Conservation (phyloP, 495 filamentous ascomycete species). For the Xylaria flabelliformis region DNA sequence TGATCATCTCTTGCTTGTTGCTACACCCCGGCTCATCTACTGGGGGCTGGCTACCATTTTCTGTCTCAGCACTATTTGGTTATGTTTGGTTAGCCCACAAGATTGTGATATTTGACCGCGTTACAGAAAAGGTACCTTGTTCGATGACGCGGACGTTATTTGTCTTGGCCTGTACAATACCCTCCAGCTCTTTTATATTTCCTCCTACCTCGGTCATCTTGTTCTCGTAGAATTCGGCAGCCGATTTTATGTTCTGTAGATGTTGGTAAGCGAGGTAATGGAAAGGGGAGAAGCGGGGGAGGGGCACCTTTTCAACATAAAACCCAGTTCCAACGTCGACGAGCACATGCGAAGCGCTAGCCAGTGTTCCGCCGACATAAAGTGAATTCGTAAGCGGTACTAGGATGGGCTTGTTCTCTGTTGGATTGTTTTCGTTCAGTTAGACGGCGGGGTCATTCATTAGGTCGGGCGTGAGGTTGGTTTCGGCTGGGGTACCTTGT, state of each 20-base stretch:
- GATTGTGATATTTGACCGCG: neutral
- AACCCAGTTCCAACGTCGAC: slow-evolving; percentile 97
- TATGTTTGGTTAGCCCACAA: slow-evolving; percentile 2
- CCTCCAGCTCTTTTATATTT: slow-evolving; percentile 86
- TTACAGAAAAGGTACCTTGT: slow-evolving; percentile 66
- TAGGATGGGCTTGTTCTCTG: slow-evolving; percentile 69
- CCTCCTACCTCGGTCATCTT: slow-evolving; percentile 81
- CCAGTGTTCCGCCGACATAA: slow-evolving; percentile 85
- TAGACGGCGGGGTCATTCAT: neutral
- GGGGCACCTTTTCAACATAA: slow-evolving; percentile 86
- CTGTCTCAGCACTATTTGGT: slow-evolving; percentile 59
- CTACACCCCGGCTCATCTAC: slow-evolving; percentile 10
- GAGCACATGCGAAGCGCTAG: slow-evolving; percentile 79
- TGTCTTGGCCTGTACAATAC: slow-evolving; percentile 82
- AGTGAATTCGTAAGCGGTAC: slow-evolving; percentile 92
- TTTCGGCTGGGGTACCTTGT: slow-evolving; percentile 35
- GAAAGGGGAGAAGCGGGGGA: neutral
- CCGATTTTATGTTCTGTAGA: slow-evolving; percentile 69
- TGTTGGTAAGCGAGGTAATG: neutral
- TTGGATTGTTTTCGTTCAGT: neutral
- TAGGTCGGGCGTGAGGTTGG: neutral
- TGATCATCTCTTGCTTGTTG: neutral
- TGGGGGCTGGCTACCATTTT: slow-evolving; percentile 55
- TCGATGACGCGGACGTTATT: slow-evolving; percentile 85
- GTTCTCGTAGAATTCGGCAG: slow-evolving; percentile 79